These are phyloP conservation scores for Thermoascus crustaceus DNA, from an alignment of 2,329 filamentous ascomycete species.

Conservation along the genomic window DNA sequence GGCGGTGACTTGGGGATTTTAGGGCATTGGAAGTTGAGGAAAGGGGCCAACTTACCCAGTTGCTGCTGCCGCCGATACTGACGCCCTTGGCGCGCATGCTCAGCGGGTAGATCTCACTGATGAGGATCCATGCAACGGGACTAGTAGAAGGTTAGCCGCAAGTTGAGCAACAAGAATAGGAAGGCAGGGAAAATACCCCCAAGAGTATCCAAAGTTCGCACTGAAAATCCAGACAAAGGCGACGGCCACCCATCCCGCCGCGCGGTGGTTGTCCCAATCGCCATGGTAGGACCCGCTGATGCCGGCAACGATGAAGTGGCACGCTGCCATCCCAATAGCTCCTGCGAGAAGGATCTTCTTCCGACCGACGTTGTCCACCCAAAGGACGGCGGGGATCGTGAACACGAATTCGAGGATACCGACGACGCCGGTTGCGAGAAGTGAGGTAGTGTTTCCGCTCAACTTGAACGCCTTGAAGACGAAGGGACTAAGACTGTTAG, in stretches of 20 bases:
- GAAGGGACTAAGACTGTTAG: constrained; percentile 12
- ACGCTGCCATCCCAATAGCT: constrained; percentile 61
- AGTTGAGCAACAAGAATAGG: neutral
- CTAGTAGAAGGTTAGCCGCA: constrained; percentile 5
- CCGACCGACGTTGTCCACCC: constrained; percentile 34
- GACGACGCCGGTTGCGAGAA: constrained; percentile 33
- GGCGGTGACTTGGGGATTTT: no score
- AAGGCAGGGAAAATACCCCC: constrained; percentile 33
- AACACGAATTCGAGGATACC: constrained; percentile 33
- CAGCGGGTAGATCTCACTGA: constrained; percentile 66
- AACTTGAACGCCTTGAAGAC: constrained; percentile 30
- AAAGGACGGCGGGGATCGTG: constrained; percentile 34
- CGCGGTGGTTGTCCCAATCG: constrained; percentile 48
- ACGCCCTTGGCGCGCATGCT: constrained; percentile 55
- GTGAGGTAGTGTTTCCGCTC: constrained; percentile 28
- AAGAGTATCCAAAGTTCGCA: constrained; percentile 66
- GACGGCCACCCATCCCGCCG: constrained; percentile 62
- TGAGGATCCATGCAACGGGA: constrained; percentile 65
- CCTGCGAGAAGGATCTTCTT: constrained; percentile 38
- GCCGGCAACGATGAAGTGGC: constrained; percentile 63
- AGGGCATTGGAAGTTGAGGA: neutral
- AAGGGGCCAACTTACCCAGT: constrained; percentile 22
- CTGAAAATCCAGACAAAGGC: constrained; percentile 59
- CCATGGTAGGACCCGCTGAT: constrained; percentile 59
- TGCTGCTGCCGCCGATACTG: constrained; percentile 23